Conservation (phyloP, 2,329 filamentous ascomycete genomes). For the Alternaria sp. region DNA sequence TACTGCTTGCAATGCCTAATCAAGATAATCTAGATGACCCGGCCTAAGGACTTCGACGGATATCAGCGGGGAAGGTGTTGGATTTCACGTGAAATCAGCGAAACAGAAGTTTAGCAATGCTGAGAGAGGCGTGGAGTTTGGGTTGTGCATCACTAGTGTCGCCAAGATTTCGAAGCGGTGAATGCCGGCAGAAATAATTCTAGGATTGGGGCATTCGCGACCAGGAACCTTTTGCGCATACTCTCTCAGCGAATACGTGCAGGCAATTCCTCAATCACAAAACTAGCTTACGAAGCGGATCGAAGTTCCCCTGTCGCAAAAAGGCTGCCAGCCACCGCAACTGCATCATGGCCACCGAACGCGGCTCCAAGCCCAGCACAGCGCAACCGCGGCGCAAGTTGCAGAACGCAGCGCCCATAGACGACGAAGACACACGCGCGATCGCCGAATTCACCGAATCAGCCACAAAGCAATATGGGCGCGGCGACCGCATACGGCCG, state of each 20-base stretch:
- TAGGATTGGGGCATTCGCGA: slow-evolving; percentile 7
- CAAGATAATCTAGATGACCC: neutral
- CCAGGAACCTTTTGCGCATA: neutral
- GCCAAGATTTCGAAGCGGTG: slow-evolving; percentile 21
- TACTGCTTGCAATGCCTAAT: neutral
- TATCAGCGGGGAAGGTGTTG: neutral
- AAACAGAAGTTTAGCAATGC: neutral
- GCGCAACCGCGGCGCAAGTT: slow-evolving; percentile 30
- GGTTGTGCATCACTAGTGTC: neutral
- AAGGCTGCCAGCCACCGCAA: no score
- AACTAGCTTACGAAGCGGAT: no score
- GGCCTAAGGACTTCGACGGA: neutral
- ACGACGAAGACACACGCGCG: slow-evolving; percentile 39
- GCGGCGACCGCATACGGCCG: slow-evolving; percentile 76
- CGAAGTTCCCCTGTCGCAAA: neutral
- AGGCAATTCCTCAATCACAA: neutral
- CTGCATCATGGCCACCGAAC: slow-evolving; percentile 31
- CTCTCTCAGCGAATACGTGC: neutral
- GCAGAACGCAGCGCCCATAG: slow-evolving; percentile 23
- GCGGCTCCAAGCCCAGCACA: slow-evolving; percentile 20
- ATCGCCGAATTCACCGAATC: slow-evolving; percentile 42
- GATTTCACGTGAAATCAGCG: neutral
- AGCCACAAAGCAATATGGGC: slow-evolving; percentile 80
- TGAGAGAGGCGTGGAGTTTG: neutral
- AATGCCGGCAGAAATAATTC: slow-evolving; percentile 18